Base-by-base conservation (phyloP, 2,329 filamentous ascomycete species). In the Corniculantispora saksenae region DNA sequence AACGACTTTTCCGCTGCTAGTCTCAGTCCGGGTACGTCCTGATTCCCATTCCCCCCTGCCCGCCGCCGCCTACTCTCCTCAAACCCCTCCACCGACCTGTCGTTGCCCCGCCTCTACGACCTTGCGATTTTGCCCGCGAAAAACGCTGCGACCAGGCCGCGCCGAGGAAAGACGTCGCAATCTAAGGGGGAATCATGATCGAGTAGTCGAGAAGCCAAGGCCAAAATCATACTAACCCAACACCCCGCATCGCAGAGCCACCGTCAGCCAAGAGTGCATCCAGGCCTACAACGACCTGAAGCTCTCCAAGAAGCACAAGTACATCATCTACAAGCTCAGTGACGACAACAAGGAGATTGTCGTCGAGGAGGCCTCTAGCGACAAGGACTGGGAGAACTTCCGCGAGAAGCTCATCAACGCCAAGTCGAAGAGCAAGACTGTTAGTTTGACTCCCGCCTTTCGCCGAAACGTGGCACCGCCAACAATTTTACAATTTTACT, bases 251-350 rank as follows among this genome's bases (percentile, higher is more conserved):
- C 8, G 50, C 79, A 93, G 91, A 85, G 90, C 91, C 72, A 84
- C 84, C 77, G 88, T 93, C 74, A 81, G 85, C 70, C 84, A 86
- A 76, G 90, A 94, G 66, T 93, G 91, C 86, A 86, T 88, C 77
- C 77, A 78, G 71, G 79, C 82, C 67, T 94, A 90, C 86, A 93
- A 94, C 80, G 89, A 94, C 72, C 86, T 94, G 71, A 94, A 94
- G 87, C 88, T 93, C 72, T 84, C 81, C 80, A 93, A 93, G 82
- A 88, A 87, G 83, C 84, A 88, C 83, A 94, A 93, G 82, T 96
- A 87, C 86, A 90, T 95, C 82, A 88, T 95, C 84, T 94, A 87
- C 89, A 93, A 93, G 86, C 88, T 95, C 77, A 90, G 89, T 70
- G 91, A 94, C 80, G 86, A 93, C 83, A 88, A 89, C 85, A 92